Base-by-base conservation (phyloP, 2,329 filamentous ascomycete genomes). In the Fusarium buharicum region DNA sequence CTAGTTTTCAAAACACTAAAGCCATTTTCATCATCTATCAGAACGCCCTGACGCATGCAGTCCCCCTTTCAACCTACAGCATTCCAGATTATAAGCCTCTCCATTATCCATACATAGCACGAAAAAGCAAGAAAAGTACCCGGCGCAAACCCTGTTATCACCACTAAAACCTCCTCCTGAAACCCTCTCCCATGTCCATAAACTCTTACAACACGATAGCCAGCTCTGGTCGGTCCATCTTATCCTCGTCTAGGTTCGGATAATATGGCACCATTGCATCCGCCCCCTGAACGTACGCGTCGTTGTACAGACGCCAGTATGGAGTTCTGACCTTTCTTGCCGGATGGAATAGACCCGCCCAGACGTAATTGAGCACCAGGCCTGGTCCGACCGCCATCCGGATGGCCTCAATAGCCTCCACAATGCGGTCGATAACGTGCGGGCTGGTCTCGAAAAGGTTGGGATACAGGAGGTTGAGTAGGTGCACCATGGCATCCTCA, bases 261-360 rank as follows among this genome's bases (percentile, higher is more conserved):
- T 97, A 99, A 73, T 97, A 97, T 3, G 95, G 96, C 51, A 99
- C 91, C 88, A 99, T 96, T 24, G 92, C 87, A 76, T 99, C 95
- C 16, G 94, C 94, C 28, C 86, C 88, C 73, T 96, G 92, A 43
- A 98, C 94, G 74, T 99, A 99, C 4, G 93, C 92, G 75, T 97
- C 93, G 71, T 99, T 99, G 80, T 97, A 97, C 38, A 99, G 81
- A 55, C 95, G 84, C 94, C 95, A 99, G 79, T 98, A 99, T 17
- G 96, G 95, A 63, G 87, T 89, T 59, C 95, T 86, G 50, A 99
- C 95, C 79, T 98, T 98, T 62, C 95, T 86, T 4, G 95, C 95
- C 0, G 95, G 94, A 74, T 99, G 96, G 83, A 99, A 99, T 16
- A 99, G 82, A 16, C 95, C 95, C 0, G 95, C 94, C 93, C 93